A percentile compares a stretch with the other conserved stretches of the same genome.
phyloP scores from a whole-genome alignment of 2,329 filamentous ascomycete genomes.

The Fusarium succisae region DNA sequence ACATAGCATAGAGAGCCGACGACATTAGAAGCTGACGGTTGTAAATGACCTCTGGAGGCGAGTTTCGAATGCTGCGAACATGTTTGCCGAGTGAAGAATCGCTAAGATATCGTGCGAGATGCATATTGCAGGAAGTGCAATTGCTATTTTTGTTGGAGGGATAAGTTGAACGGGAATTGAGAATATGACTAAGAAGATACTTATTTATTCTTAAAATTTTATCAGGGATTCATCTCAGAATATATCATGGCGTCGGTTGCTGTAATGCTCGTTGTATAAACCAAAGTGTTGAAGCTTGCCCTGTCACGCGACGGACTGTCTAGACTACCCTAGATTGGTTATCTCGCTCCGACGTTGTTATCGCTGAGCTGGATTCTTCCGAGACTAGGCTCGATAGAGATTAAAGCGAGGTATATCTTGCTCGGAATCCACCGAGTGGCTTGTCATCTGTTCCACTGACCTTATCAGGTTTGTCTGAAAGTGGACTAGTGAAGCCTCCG shows the following conservation, averaged over 20 bases:
- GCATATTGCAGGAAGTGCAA: neutral
- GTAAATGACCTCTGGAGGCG: constrained; percentile 26
- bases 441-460: neutral
- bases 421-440: neutral
- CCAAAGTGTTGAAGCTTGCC: neutral
- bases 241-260: neutral
- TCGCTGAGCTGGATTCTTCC: neutral
- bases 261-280: neutral
- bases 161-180: neutral
- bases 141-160: accelerated
- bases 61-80: constrained; percentile 12
- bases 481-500: neutral
- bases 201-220: neutral
- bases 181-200: neutral
- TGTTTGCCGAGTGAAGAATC: constrained; percentile 23
- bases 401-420: neutral
- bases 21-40: constrained; percentile 10
- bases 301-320: neutral
- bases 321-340: neutral
- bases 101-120: neutral
- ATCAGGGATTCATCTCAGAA: neutral
- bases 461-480: neutral
- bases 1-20: constrained; percentile 21
- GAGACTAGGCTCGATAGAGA: neutral
- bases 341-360: neutral